phyloP scores from a whole-genome alignment of 768 basidiomycete genomes.

The Neoboletus magnificus region DNA sequence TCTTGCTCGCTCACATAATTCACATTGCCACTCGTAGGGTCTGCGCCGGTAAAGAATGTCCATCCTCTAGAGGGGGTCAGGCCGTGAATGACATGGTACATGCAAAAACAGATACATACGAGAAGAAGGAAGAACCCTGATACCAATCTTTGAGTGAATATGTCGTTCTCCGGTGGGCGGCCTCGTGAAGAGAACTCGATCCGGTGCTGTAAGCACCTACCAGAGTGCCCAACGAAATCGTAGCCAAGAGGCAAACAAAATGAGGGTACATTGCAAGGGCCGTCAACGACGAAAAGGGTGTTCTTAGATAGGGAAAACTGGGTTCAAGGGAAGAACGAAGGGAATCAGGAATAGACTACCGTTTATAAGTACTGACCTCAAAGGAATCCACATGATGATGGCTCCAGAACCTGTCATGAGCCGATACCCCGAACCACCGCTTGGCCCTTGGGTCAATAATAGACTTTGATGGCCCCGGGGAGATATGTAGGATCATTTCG shows the following conservation, averaged over 20 bases:
- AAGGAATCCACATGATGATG: neutral
- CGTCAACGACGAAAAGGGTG: neutral
- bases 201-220: conserved; percentile 23
- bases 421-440: neutral
- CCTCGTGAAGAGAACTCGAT: conserved; percentile 10
- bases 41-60: conserved; percentile 55
- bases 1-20: conserved; percentile 48
- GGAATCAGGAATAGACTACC: neutral
- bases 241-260: conserved; percentile 24
- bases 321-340: neutral
- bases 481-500: neutral
- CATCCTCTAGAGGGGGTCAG: conserved; percentile 44
- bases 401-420: neutral
- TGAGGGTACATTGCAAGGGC: conserved; percentile 19
- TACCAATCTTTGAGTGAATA: conserved; percentile 37
- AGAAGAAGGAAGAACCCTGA: conserved; percentile 50
- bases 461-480: neutral
- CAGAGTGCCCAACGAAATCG: conserved; percentile 29
- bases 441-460: neutral
- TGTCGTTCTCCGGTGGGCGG: neutral
- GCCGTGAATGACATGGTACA: neutral
- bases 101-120: conserved; percentile 36
- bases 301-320: neutral
- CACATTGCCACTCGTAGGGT: conserved; percentile 73
- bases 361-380: conserved; percentile 5